phyloP scores from a whole-genome alignment of 768 basidiomycete species.

The Psilocybe azurescens region DNA sequence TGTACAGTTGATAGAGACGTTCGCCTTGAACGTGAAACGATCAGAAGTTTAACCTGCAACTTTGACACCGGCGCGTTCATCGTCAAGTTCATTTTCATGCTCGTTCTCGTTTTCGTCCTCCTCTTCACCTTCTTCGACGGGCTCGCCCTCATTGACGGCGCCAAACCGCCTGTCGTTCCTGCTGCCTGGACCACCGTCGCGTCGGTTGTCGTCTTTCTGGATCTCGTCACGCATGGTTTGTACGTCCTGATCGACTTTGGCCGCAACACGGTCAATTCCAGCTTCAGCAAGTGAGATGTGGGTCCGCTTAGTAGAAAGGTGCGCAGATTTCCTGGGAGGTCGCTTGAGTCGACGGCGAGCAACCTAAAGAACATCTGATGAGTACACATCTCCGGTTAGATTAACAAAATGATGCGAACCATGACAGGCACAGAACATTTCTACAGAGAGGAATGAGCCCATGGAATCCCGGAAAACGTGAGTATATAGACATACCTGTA shows the following conservation, averaged over 20 bases:
- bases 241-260: slow-evolving; percentile 86
- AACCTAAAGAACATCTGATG: slow-evolving; percentile 39
- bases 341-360: slow-evolving; percentile 91
- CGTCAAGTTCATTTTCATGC: slow-evolving; percentile 34
- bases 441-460: slow-evolving; percentile 34
- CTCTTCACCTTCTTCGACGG: slow-evolving; percentile 31
- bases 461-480: neutral
- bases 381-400: neutral
- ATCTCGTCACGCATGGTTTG: slow-evolving; percentile 82
- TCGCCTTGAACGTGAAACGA: neutral
- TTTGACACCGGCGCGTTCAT: slow-evolving; percentile 35
- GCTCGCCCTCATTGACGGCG: slow-evolving; percentile 32
- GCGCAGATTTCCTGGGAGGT: slow-evolving; percentile 80
- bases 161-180: slow-evolving; percentile 31
- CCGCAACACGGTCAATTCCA: slow-evolving; percentile 85
- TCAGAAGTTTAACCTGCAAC: slow-evolving; percentile 34
- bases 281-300: slow-evolving; percentile 89
- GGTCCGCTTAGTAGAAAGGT: slow-evolving; percentile 79
- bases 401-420: slow-evolving; percentile 42
- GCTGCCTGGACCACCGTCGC: slow-evolving; percentile 41
- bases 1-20: neutral
- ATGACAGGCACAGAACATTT: slow-evolving; percentile 96
- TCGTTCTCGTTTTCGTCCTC: slow-evolving; percentile 31
- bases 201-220: slow-evolving; percentile 65
- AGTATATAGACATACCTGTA: slow-evolving; percentile 56